Evolutionary conservation across 108 stramenopile genomes (phyloP).

Genomic region (Cylindrotheca fusiformis): DNA sequence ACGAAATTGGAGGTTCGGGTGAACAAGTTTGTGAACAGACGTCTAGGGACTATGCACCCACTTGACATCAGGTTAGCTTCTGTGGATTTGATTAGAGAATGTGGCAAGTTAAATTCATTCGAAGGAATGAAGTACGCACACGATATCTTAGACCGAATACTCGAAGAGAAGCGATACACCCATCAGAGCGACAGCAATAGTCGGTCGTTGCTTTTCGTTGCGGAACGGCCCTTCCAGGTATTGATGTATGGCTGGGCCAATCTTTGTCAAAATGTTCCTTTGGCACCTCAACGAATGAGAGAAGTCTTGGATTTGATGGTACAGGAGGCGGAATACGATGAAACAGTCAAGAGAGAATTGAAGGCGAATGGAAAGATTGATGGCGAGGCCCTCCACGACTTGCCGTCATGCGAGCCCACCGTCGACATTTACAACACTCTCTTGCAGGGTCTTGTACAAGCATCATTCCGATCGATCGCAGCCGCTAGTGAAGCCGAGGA

Average conservation of each 20-base stretch:
- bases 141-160: conserved; percentile 40
- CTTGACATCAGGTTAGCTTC: conserved; percentile 26
- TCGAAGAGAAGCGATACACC: conserved; percentile 40
- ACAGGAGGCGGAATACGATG: conserved; percentile 37
- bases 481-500: conserved; percentile 40
- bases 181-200: conserved; percentile 4
- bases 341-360: conserved; percentile 3
- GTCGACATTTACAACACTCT: conserved; percentile 48
- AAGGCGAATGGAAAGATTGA: conserved; percentile 1
- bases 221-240: conserved; percentile 32
- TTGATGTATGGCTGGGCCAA: conserved; percentile 52
- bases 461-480: conserved; percentile 17
- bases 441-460: conserved; percentile 32
- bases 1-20: conserved; percentile 29
- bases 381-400: conserved; percentile 6
- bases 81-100: conserved; percentile 31
- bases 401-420: conserved; percentile 39
- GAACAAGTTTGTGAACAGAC: conserved; percentile 21
- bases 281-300: conserved; percentile 35
- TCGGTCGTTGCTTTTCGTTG: conserved; percentile 19
- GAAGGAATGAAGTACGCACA: conserved; percentile 46
- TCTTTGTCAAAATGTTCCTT: conserved; percentile 9
- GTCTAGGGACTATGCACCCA: conserved; percentile 34
- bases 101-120: conserved; percentile 32
- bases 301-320: conserved; percentile 42